phyloP scores from a whole-genome alignment of 2,329 filamentous ascomycete species.

The Mycosphaerelloides madeirae region DNA sequence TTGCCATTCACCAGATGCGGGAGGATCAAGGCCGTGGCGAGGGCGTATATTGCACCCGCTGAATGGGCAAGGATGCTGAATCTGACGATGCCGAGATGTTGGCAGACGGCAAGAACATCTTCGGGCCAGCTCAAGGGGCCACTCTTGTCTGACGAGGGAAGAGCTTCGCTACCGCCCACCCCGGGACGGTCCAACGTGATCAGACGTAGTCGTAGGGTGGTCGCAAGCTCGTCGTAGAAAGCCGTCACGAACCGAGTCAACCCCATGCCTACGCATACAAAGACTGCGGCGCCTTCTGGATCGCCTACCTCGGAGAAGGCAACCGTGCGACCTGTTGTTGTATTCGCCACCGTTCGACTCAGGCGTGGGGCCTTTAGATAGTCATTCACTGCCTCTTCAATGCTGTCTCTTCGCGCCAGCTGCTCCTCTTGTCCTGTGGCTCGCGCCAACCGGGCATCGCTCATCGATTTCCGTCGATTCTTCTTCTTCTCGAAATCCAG shows the following conservation, averaged over 20 bases:
- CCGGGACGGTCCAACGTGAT: constrained; percentile 94
- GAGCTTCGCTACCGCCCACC: constrained; percentile 84
- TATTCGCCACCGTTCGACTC: constrained; percentile 82
- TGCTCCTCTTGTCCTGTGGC: constrained; percentile 35
- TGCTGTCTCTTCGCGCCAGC: constrained; percentile 66
- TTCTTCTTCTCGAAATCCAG: constrained; percentile 23
- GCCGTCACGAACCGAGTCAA: constrained; percentile 92
- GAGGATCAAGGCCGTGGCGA: constrained; percentile 91
- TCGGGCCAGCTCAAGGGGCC: constrained; percentile 84
- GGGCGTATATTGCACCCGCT: constrained; percentile 93
- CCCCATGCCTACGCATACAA: constrained; percentile 97
- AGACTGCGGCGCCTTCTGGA: constrained; percentile 82
- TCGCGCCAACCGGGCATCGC: constrained; percentile 33
- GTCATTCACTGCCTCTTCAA: constrained; percentile 80
- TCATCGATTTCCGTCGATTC: constrained; percentile 31
- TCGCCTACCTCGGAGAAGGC: constrained; percentile 97
- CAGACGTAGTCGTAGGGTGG: constrained; percentile 79
- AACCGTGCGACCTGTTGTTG: constrained; percentile 79
- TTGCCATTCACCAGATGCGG: constrained; percentile 91
- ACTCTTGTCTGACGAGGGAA: constrained; percentile 74
- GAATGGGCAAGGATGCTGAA: constrained; percentile 96
- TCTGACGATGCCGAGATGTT: constrained; percentile 84
- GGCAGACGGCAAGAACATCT: constrained; percentile 91
- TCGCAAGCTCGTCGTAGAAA: constrained; percentile 92
- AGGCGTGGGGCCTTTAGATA: constrained; percentile 80